Evolutionary conservation across 345 rosid genomes (phyloP).

Genomic region (Dipteronia sinensis): DNA sequence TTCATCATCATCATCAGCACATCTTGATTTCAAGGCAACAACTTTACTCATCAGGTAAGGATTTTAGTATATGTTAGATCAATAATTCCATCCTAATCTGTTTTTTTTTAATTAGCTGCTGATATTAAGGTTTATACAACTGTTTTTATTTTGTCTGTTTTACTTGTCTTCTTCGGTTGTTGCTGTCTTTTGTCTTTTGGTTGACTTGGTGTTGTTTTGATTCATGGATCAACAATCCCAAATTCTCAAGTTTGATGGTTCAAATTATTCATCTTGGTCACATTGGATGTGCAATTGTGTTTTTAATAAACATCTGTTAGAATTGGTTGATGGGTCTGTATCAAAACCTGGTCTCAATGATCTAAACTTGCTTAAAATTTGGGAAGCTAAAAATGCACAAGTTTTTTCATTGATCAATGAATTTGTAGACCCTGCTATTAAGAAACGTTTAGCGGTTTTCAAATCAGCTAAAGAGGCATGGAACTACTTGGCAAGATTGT

Average conservation of each 20-base stretch:
- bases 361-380: not conserved
- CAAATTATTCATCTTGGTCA: slow-evolving; percentile 2
- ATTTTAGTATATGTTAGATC: not conserved
- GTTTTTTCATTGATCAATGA: not conserved
- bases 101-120: not conserved
- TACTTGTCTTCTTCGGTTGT: not conserved
- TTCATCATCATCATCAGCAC: not conserved
- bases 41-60: not conserved
- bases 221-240: not conserved
- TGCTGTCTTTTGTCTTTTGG: not conserved
- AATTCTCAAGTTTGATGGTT: not conserved
- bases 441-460: not conserved
- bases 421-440: not conserved
- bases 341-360: not conserved
- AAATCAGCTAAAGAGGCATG: not conserved
- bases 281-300: not conserved
- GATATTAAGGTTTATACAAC: not conserved
- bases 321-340: not conserved
- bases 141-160: not conserved
- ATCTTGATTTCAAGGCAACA: not conserved
- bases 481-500: not conserved
- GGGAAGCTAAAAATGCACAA: not conserved
- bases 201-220: not conserved
- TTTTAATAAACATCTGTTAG: not conserved
- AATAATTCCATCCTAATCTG: not conserved